Evolutionary conservation across 345 rosid genomes (phyloP).

Genomic region (Acer negundo): DNA sequence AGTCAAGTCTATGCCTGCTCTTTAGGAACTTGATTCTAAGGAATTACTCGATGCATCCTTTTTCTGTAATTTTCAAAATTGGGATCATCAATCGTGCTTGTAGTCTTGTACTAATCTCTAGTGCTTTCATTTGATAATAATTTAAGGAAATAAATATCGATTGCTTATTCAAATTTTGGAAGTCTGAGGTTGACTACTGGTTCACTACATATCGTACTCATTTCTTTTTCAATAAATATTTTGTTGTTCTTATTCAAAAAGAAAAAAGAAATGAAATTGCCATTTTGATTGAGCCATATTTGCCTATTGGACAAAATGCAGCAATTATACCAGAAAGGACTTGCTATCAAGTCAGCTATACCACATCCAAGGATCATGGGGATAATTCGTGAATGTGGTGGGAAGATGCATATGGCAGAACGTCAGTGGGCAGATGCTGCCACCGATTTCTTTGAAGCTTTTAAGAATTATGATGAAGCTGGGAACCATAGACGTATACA

Average conservation of each 20-base stretch:
- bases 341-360: constrained; percentile 98
- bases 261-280: not conserved
- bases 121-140: too few relatives aligned
- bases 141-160: too few relatives aligned
- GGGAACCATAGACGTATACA: constrained; percentile 99
- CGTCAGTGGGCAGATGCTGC: constrained; percentile 99
- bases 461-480: constrained; percentile 99
- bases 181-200: too few relatives aligned
- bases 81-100: too few relatives aligned
- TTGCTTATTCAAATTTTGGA: too few relatives aligned
- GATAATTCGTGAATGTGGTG: constrained; percentile 98
- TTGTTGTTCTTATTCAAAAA: too few relatives aligned
- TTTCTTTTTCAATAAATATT: too few relatives aligned
- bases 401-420: constrained; percentile 99
- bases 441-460: constrained; percentile 99
- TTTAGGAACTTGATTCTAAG: too few relatives aligned
- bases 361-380: constrained; percentile 99
- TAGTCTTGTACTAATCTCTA: too few relatives aligned
- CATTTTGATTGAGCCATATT: constrained; percentile 14
- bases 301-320: constrained; percentile 41
- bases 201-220: not conserved
- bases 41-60: too few relatives aligned
- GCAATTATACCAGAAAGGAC: constrained; percentile 98
- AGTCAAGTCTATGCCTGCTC: too few relatives aligned
- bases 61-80: too few relatives aligned